These are phyloP conservation scores for Cutaneotrichosporon arboriforme DNA, from an alignment of 1,284 basidiomycete species.

Conservation along the genomic window DNA sequence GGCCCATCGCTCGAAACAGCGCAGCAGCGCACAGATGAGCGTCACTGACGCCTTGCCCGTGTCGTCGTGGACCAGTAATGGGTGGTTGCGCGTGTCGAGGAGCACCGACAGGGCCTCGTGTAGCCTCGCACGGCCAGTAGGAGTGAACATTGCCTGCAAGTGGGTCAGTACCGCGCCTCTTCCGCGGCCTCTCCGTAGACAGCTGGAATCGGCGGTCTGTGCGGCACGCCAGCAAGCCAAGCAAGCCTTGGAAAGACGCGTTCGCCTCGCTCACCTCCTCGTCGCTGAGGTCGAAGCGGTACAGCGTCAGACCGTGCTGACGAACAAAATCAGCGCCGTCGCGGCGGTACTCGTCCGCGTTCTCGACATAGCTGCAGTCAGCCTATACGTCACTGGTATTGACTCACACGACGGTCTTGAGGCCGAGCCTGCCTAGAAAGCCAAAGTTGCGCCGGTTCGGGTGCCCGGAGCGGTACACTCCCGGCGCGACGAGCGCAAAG, in stretches of 20 bases:
- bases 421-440: slow-evolving; percentile 39
- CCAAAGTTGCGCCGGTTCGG: slow-evolving; percentile 47
- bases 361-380: slow-evolving; percentile 42
- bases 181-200: not conserved
- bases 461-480: slow-evolving; percentile 46
- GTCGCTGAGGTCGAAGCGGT: slow-evolving; percentile 34
- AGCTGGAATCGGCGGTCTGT: no score
- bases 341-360: slow-evolving; percentile 34
- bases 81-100: slow-evolving; percentile 40
- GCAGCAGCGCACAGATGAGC: slow-evolving; percentile 35
- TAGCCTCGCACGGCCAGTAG: slow-evolving; percentile 15
- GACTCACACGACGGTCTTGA: slow-evolving; percentile 44
- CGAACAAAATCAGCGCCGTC: slow-evolving; percentile 38
- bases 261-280: slow-evolving; percentile 29
- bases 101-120: slow-evolving; percentile 25
- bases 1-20: slow-evolving; percentile 41
- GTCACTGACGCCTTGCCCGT: slow-evolving; percentile 41
- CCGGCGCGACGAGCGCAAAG: slow-evolving; percentile 46
- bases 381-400: not conserved
- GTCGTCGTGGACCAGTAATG: slow-evolving; percentile 44
- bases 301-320: slow-evolving; percentile 23
- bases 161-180: no score
- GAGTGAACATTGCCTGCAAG: slow-evolving; percentile 25
- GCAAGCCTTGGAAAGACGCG: no score
- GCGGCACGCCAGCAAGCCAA: no score